Base-by-base conservation (phyloP, 23 red algal species). In the Gracilaria caudata region DNA sequence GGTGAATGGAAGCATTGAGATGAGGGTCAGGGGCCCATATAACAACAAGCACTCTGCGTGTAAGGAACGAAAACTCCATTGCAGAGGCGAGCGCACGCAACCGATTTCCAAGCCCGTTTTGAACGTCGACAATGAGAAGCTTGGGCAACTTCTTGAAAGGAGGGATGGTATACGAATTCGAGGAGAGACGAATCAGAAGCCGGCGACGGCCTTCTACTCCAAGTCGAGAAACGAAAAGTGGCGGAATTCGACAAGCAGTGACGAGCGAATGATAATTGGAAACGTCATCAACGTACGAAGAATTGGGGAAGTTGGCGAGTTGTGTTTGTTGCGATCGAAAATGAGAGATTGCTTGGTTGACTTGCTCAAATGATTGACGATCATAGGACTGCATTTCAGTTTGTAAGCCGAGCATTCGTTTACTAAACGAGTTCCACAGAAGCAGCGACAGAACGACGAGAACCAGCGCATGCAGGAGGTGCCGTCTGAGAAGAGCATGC, bases 51-150 rank as follows among this genome's bases (percentile, higher is more conserved):
- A 92, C 55, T 63, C 70, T 51, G 11, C 61, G 66, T 4, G 78
- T 68, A 36, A 73, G 51, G 70, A 58, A 73, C 45, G 89, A 78
- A 73, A 75, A 73, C 29, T 81, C 89, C n/a, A 92, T 30, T 38
- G 79, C 78, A 35, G 78, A 73, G 40, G 57, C 89, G 39, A 92
- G 64, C 25, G 89, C 89, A 8, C 89, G 77, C n/a, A 92, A 38
- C 24, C 89, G 57, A 71, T 92, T 92, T 9, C 89, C 89, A 17
- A 92, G 79, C n/a, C 89, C 89, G 59, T 84, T 83, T 37, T 84
- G 78, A 59, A 81, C 51, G 47, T 92, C 77, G 64, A 84, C 60
- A 32, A 92, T 74, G 32, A 92, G 45, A 24, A 96, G 76, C 21
- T 59, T 73, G 20, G 87, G 79, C 58, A 83, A 68, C 3, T 32